Conservation (phyloP, 768 basidiomycete genomes). For the Trametes villosa region DNA sequence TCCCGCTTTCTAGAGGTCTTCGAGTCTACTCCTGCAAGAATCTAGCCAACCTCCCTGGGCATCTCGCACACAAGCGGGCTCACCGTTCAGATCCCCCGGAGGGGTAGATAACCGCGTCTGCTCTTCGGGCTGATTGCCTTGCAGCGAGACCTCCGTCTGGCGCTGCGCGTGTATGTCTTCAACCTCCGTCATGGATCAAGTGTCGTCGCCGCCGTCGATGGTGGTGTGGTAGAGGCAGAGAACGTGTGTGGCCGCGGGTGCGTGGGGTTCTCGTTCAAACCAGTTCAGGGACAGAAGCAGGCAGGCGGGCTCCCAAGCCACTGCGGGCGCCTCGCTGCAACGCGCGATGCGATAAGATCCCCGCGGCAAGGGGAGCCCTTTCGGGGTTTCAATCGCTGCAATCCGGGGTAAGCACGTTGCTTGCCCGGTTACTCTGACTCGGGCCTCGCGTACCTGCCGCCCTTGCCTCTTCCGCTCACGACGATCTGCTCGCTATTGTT, state of each 20-base stretch:
- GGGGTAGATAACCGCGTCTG: conserved; percentile 17
- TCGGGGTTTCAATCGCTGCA: conserved; percentile 7
- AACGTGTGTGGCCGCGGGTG: conserved; percentile 9
- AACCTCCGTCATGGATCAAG: conserved; percentile 3
- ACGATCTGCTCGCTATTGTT: background rate
- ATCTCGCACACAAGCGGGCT: background rate
- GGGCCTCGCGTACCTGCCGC: background rate
- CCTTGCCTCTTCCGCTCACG: background rate
- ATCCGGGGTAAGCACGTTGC: conserved; percentile 7
- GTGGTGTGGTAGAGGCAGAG: conserved; percentile 5
- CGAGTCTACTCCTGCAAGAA: conserved; percentile 36
- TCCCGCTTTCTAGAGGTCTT: conserved; percentile 72
- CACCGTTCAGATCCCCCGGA: conserved; percentile 19
- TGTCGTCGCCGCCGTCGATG: background rate
- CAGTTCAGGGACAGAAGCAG: conserved; percentile 25
- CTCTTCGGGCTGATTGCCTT: background rate
- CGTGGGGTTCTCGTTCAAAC: conserved; percentile 26
- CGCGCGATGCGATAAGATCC: conserved; percentile 18
- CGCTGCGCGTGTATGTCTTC: conserved; percentile 2
- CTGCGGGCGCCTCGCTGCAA: conserved; percentile 9
- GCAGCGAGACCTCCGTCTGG: background rate
- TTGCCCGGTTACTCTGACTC: background rate
- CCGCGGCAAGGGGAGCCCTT: background rate
- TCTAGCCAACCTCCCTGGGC: background rate
- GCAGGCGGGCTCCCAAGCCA: conserved; percentile 18